Evolutionary conservation across 2,329 filamentous ascomycete genomes (phyloP).

Genomic region (Hypoxylon sp.): DNA sequence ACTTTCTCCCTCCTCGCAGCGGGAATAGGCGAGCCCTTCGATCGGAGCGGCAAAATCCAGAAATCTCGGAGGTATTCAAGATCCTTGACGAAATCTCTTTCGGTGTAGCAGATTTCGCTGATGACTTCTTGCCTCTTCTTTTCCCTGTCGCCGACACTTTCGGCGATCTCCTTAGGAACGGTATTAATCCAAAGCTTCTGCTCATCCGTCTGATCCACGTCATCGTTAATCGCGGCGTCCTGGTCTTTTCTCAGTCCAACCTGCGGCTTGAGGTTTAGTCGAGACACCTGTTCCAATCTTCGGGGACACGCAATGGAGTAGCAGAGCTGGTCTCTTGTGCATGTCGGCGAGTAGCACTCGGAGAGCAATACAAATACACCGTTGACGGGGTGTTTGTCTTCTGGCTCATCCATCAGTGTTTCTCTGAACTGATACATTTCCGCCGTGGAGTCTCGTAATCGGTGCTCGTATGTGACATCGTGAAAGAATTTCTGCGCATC

Average conservation of each 20-base stretch:
- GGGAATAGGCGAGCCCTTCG: conserved; percentile 86
- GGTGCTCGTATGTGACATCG: conserved; percentile 97
- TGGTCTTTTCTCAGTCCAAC: conserved; percentile 81
- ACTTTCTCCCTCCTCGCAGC: conserved; percentile 88
- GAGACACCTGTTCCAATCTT: conserved; percentile 91
- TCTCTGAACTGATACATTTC: conserved; percentile 98
- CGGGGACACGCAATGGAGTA: conserved; percentile 98
- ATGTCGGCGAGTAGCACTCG: conserved; percentile 98
- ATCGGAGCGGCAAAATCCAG: conserved; percentile 93
- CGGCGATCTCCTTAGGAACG: conserved; percentile 92
- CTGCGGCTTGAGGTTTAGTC: conserved; percentile 92
- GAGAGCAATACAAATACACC: conserved; percentile 96
- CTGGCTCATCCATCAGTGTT: conserved; percentile 85
- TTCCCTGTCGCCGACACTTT: conserved; percentile 88
- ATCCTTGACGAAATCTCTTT: conserved; percentile 98
- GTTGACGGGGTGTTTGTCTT: conserved; percentile 80
- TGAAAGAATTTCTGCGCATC: conserved; percentile 99
- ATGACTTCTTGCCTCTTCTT: conserved; percentile 99
- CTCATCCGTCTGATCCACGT: conserved; percentile 85
- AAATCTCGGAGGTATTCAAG: conserved; percentile 97
- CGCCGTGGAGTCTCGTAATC: conserved; percentile 89
- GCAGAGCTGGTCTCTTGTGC: conserved; percentile 92
- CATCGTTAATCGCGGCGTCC: conserved; percentile 73
- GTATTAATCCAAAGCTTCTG: conserved; percentile 99
- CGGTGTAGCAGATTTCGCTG: conserved; percentile 98